Evolutionary conservation across 2,329 filamentous ascomycete genomes (phyloP).

Genomic region (Aspergillus puulaauensis): DNA sequence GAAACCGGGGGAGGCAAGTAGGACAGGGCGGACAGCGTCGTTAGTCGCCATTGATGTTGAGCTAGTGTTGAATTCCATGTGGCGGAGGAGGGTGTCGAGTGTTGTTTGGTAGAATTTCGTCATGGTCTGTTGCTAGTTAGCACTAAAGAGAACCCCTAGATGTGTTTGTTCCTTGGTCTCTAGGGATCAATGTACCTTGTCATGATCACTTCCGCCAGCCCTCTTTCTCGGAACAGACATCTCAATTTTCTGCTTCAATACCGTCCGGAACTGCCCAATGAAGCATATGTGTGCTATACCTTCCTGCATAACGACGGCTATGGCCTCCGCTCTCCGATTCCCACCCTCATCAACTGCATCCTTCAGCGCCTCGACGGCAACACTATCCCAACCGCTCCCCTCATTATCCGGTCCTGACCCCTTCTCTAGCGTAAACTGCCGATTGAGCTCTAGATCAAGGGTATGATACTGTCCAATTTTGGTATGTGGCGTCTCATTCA

Average conservation of each 20-base stretch:
- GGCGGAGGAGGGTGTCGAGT: conserved; percentile 71
- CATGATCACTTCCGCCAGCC: conserved; percentile 48
- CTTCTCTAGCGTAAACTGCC: conserved; percentile 87
- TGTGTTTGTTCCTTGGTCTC: not conserved
- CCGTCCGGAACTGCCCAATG: conserved; percentile 50
- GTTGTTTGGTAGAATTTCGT: conserved; percentile 76
- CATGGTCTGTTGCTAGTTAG: conserved; percentile 55
- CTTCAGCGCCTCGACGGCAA: conserved; percentile 73
- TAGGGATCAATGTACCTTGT: conserved; percentile 38
- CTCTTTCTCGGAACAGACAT: conserved; percentile 49
- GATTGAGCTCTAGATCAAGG: conserved; percentile 79
- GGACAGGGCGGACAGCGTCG: conserved; percentile 57
- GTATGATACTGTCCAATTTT: conserved; percentile 69
- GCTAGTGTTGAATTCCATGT: conserved; percentile 67
- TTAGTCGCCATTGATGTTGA: conserved; percentile 37
- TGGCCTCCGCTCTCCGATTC: conserved; percentile 76
- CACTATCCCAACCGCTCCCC: conserved; percentile 76
- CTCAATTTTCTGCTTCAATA: conserved; percentile 50
- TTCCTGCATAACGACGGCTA: conserved; percentile 92
- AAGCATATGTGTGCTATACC: conserved; percentile 53
- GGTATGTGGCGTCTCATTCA: conserved; percentile 66
- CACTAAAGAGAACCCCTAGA: not conserved
- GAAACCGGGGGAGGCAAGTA: conserved; percentile 89
- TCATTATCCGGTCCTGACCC: conserved; percentile 51
- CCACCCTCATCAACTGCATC: conserved; percentile 70